Evolutionary conservation across 345 rosid species (phyloP), one percentile per base, ranked within the genome.

Genomic region (Dimocarpus longan): DNA sequence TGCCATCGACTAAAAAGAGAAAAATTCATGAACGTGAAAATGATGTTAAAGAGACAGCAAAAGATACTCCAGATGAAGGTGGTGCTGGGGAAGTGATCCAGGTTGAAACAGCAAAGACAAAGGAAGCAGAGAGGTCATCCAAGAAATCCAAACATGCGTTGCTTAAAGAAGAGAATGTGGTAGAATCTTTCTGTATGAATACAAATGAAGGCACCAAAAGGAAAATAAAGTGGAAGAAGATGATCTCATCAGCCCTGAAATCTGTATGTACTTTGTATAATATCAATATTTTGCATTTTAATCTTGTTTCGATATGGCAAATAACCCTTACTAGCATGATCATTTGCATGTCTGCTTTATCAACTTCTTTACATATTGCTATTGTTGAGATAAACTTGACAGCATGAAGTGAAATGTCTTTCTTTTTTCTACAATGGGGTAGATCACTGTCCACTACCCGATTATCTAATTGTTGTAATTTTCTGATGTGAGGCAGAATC

Each of bases 171-270:
- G 79, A 81, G 0, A n/a, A 66, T 24, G 70, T 50, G 59, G 60
- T 24, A 48, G 84, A 80, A 66, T 32, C 48, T 70, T 2, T 15
- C 24, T 46, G 82, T 56, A 44, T 48, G 63, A 3, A 40, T 64
- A 60, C 73, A 7, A 82, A 84, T 32, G 89, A 86, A 74, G 84
- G 80, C 19, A 26, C 72, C 42, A 78, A 84, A 80, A 83, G 78
- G 85, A 86, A 92, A 82, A 90, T 95, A 74, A 91, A 90, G 75
- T 93, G 98, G 97, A 92, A 89, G 86, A 93, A 90, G 88, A 75
- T 92, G 89, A 86, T 95, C 73, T 86, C 82, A 46, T 81, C 91
- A 16, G 84, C 94, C 66, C 80, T 93, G 88, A 91, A 82, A 85
- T 82, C 91, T 8, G 99, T 91, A 89, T 26, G 91, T 82, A 73